Evolutionary conservation across 768 basidiomycete genomes (phyloP), one percentile per base, ranked within the genome.

Genomic region (Boletus subparvulus): DNA sequence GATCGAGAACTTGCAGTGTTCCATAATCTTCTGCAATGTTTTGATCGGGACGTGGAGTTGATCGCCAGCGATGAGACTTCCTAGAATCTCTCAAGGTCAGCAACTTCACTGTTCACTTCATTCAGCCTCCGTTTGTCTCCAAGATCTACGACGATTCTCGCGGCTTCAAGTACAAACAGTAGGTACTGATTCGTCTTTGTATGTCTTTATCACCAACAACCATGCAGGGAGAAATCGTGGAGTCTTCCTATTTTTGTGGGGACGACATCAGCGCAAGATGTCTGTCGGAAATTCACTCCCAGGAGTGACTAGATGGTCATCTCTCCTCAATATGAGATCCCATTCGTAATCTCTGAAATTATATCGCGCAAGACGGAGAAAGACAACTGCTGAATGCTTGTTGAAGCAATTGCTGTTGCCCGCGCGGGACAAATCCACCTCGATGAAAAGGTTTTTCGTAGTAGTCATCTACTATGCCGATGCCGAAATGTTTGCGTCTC

Each of bases 181-280:
- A 30, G 3, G 48, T 30, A 1, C 13, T 14, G 1, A 2, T 37
- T 26, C 7, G n/a, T 26, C 4, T 14, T 9, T 4, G 8, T 16
- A 35, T 24, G 12, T 24, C 39, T 1, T 33, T 28, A 26, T 26
- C 28, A 26, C 10, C 9, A 40, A 52, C 28, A 12, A 6, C 35
- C 5, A 3, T 14, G 0, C 39, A 65, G 64, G 49, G 50, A 62
- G 4, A 48, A 14, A 17, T 7, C 28, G 2, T 65, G 53, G 64
- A 3, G 4, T 5, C 65, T 65, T 12, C 64, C 58, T 0, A 35
- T 65, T 3, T 58, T 65, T 28, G n/a, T 65, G 7, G 35, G 40
- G 12, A 19, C 50, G 1, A 1, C 0, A 2, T 6, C 2, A 30
- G 6, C 17, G 2, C 50, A 0, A 4, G n/a, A 55, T 6, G 0